Base-by-base conservation (phyloP, 2,329 filamentous ascomycete genomes). In the Ustulina deusta region DNA sequence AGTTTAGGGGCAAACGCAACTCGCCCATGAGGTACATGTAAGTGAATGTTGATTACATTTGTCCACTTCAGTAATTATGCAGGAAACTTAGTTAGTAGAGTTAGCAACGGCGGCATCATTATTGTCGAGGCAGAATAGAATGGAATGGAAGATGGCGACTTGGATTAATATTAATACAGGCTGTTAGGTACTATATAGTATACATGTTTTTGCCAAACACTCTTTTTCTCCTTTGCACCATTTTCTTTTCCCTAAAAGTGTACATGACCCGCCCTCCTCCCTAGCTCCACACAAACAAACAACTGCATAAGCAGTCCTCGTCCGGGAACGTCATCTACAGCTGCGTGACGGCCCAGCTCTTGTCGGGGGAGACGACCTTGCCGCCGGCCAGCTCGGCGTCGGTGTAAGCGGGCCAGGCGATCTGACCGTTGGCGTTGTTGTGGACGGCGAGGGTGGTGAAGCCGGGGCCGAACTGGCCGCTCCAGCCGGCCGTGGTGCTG, bases 361-460 rank as follows among this genome's bases (percentile, higher is more conserved):
- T 81, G 78, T 87, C 81, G 22, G 85, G 85, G 60, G 76, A 81
- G 70, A 87, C 84, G 42, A 81, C 79, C 61, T 79, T 74, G 56
- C 82, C 84, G 48, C 71, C 75, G 11, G 74, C 76, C 25, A 88
- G 78, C 78, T 87, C 80, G 59, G 78, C 79, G 72, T 88, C 86
- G 72, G 81, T 85, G 75, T 87, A 89, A 46, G 83, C 80, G 34
- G 86, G 85, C 78, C 79, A 88, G 68, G 82, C 75, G 63, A 88
- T 87, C 69, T 81, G 78, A 55, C 77, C 77, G 71, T 79, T 75
- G 59, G 71, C 69, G 69, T 79, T 77, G 77, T 86, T 79, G 54
- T 83, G 81, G 61, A 88, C 82, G 22, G 83, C 79, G 32, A 88
- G 77, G 25, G 83, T 86, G 27, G 85, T 87, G 80, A 87, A 88